Evolutionary conservation across 2,329 filamentous ascomycete species (phyloP).

Genomic region (Colletotrichum musicola): DNA sequence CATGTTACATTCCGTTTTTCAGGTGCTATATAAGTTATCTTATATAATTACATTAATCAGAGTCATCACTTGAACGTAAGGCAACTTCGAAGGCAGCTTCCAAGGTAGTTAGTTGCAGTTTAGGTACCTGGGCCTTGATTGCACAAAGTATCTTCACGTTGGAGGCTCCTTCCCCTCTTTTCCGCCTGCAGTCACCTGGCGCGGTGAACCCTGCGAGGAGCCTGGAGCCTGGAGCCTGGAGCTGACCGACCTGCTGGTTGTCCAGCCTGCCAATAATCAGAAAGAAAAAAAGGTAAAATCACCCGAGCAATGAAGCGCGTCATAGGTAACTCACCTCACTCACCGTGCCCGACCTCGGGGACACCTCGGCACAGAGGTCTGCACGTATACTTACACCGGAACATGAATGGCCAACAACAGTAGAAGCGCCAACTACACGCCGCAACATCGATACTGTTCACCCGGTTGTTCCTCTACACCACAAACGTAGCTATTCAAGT

Average conservation of each 20-base stretch:
- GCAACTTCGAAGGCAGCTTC: not conserved
- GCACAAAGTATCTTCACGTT: too few species aligned
- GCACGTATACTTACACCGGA: not conserved
- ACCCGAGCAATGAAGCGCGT: slow-evolving; percentile 24
- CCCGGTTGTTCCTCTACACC: slow-evolving; percentile 4
- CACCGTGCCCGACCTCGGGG: not conserved
- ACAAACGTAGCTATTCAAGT: not conserved
- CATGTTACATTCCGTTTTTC: too few species aligned
- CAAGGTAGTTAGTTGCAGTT: too few species aligned
- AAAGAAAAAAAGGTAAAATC: not conserved
- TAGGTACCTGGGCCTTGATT: too few species aligned
- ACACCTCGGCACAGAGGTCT: not conserved
- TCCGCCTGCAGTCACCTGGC: slow-evolving; percentile 32
- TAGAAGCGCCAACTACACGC: slow-evolving; percentile 1
- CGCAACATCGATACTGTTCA: slow-evolving; percentile 1
- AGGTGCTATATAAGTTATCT: too few species aligned
- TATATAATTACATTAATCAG: too few species aligned
- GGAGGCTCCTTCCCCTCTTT: slow-evolving; percentile 29
- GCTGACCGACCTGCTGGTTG: too few species aligned
- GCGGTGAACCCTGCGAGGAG: slow-evolving; percentile 29
- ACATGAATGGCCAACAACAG: too few species aligned
- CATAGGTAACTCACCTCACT: slow-evolving; percentile 23
- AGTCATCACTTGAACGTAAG: too few species aligned
- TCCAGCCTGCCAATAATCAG: slow-evolving; percentile 10
- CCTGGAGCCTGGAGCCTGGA: too few species aligned